A percentile compares a stretch with the other conserved stretches of the same genome.
phyloP scores from a whole-genome alignment of 2,329 filamentous ascomycete species.

The Aureobasidium sp. region DNA sequence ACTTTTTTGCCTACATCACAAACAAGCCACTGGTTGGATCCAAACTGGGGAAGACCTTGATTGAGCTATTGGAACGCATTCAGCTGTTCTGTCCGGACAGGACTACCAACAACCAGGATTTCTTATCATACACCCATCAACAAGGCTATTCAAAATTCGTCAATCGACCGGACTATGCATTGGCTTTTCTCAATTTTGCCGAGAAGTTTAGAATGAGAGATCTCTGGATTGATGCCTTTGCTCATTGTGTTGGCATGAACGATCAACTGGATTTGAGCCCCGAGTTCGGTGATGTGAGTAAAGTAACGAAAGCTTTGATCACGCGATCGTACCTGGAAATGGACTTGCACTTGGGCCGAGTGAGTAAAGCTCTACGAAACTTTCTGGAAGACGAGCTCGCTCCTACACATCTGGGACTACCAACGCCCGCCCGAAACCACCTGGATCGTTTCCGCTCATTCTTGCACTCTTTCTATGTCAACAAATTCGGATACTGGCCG shows the following conservation, averaged over 20 bases:
- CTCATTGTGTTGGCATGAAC: constrained; percentile 73
- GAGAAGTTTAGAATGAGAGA: constrained; percentile 57
- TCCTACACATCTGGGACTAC: constrained; percentile 57
- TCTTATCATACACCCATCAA: constrained; percentile 53
- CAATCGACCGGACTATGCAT: constrained; percentile 59
- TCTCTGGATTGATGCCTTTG: constrained; percentile 67
- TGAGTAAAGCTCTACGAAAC: constrained; percentile 51
- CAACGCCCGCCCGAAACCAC: constrained; percentile 55
- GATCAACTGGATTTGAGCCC: constrained; percentile 49
- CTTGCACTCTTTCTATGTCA: constrained; percentile 58
- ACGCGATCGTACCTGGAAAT: constrained; percentile 57
- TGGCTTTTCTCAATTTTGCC: constrained; percentile 61
- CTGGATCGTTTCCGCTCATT: constrained; percentile 67
- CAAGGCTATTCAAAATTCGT: constrained; percentile 64
- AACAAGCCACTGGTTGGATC: constrained; percentile 60
- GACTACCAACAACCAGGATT: constrained; percentile 19
- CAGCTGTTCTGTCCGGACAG: constrained; percentile 28
- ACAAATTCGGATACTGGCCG: constrained; percentile 66
- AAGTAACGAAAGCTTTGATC: constrained; percentile 57
- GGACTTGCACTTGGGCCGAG: constrained; percentile 54
- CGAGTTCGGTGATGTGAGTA: constrained; percentile 50
- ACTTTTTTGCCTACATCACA: constrained; percentile 67
- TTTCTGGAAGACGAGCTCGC: constrained; percentile 69
- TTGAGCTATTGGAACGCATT: constrained; percentile 59
- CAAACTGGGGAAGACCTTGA: constrained; percentile 57